A percentile compares a stretch with the other conserved stretches of the same genome.
phyloP scores from a whole-genome alignment of 2,329 filamentous ascomycete genomes.

The Mycosphaerella sp. region DNA sequence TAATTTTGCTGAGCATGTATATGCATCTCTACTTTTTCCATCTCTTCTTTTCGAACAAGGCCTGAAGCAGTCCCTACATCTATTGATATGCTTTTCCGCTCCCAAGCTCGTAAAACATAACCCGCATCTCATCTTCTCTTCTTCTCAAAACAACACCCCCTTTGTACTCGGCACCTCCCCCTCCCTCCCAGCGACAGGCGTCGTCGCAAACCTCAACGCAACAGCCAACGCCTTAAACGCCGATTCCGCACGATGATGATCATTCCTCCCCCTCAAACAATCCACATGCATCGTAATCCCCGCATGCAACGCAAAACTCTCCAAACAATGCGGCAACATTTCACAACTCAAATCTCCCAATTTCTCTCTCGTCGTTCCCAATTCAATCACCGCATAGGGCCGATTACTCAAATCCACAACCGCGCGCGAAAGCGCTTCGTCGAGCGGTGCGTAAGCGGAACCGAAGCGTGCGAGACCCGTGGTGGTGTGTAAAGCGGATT shows the following conservation, averaged over 20 bases:
- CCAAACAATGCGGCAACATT: conserved; percentile 94
- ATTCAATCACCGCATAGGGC: conserved; percentile 73
- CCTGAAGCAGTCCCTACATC: no score
- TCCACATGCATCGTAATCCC: conserved; percentile 93
- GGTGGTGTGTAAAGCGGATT: conserved; percentile 67
- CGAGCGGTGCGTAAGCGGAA: conserved; percentile 83
- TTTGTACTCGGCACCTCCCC: conserved; percentile 95
- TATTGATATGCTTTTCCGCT: neutral
- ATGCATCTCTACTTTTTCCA: no score
- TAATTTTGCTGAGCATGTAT: no score
- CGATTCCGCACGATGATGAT: conserved; percentile 93
- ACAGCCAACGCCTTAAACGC: conserved; percentile 95
- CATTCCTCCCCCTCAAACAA: conserved; percentile 82
- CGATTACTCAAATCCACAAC: conserved; percentile 94
- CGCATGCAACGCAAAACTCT: conserved; percentile 87
- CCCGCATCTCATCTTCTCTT: neutral
- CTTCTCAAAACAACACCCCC: conserved; percentile 60
- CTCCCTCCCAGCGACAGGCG: conserved; percentile 68
- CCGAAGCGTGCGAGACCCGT: conserved; percentile 85
- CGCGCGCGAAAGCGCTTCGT: conserved; percentile 88
- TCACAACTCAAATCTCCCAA: conserved; percentile 89
- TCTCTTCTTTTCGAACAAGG: no score
- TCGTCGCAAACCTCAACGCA: conserved; percentile 71
- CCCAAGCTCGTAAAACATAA: neutral
- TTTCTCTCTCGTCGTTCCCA: conserved; percentile 83